Percentiles rank a stretch among this genome's conserved stretches.
Evolutionary conservation across 2,329 filamentous ascomycete species (phyloP).

Genomic region (Colletotrichum ledebouriae): DNA sequence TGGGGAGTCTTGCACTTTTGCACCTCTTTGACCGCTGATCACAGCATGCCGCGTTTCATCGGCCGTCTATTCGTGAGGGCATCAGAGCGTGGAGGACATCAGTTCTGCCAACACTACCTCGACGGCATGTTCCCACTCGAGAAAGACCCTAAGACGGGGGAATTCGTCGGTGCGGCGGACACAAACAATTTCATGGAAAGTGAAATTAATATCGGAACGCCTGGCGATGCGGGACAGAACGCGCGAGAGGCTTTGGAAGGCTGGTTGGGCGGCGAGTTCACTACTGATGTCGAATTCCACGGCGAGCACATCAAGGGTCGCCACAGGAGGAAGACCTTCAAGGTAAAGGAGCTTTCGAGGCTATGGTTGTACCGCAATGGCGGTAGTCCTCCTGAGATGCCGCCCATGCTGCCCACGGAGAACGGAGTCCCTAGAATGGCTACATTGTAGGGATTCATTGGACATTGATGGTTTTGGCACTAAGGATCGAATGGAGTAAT

Average conservation of each 20-base stretch:
- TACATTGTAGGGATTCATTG: constrained; percentile 49
- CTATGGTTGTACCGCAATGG: constrained; percentile 75
- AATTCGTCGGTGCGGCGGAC: constrained; percentile 59
- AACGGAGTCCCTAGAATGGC: constrained; percentile 55
- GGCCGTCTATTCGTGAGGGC: constrained; percentile 66
- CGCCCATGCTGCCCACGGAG: constrained; percentile 53
- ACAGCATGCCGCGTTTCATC: constrained; percentile 70
- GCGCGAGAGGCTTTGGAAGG: constrained; percentile 62
- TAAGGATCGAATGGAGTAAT: constrained; percentile 1
- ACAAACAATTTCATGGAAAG: constrained; percentile 74
- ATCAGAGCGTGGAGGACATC: constrained; percentile 63
- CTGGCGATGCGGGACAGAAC: constrained; percentile 59
- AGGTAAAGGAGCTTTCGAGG: constrained; percentile 72
- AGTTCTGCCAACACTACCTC: constrained; percentile 72
- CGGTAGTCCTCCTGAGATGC: constrained; percentile 60
- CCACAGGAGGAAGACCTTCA: constrained; percentile 53
- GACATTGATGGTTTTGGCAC: not conserved
- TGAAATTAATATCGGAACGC: constrained; percentile 60
- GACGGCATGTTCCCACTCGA: constrained; percentile 72
- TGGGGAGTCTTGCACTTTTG: constrained; percentile 80
- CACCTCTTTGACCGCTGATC: constrained; percentile 46
- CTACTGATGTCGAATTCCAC: constrained; percentile 56
- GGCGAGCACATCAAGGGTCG: constrained; percentile 48
- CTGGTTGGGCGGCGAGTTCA: constrained; percentile 57
- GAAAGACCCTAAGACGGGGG: constrained; percentile 56